phyloP scores from a whole-genome alignment of 495 filamentous ascomycete species.

The Lasiosphaeris hirsuta region DNA sequence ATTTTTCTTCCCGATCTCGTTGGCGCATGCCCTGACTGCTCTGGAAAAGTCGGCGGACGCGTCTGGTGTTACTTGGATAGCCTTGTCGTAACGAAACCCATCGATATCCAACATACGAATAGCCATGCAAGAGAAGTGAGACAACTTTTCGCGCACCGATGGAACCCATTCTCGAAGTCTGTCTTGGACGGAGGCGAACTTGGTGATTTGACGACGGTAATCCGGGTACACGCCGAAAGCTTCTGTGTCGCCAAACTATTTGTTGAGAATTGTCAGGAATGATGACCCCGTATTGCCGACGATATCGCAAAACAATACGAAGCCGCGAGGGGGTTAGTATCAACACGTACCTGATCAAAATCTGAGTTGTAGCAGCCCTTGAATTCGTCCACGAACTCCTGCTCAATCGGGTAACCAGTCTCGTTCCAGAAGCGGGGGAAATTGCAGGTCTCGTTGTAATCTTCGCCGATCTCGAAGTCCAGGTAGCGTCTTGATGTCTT shows the following conservation, averaged over 20 bases:
- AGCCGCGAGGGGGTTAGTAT: too few species aligned
- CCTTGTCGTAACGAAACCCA: conserved; percentile 68
- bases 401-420: conserved; percentile 48
- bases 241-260: conserved; percentile 59
- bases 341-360: conserved; percentile 51
- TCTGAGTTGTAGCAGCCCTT: conserved; percentile 63
- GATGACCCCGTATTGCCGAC: too few species aligned
- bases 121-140: conserved; percentile 64
- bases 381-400: conserved; percentile 41
- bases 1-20: conserved; percentile 55
- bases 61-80: conserved; percentile 60
- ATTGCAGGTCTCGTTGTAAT: conserved; percentile 53
- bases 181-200: conserved; percentile 72
- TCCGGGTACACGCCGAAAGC: conserved; percentile 67
- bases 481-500: conserved; percentile 56
- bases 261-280: not conserved
- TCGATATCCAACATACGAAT: conserved; percentile 64
- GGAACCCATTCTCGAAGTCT: conserved; percentile 70
- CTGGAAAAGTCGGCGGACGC: conserved; percentile 57
- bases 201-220: conserved; percentile 61
- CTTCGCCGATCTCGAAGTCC: conserved; percentile 59
- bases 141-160: conserved; percentile 55
- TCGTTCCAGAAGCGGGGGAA: conserved; percentile 68
- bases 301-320: too few species aligned
- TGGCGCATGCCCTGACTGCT: conserved; percentile 53